phyloP scores from a whole-genome alignment of 805 yeast genomes.

The Barnettozyma salicaria region DNA sequence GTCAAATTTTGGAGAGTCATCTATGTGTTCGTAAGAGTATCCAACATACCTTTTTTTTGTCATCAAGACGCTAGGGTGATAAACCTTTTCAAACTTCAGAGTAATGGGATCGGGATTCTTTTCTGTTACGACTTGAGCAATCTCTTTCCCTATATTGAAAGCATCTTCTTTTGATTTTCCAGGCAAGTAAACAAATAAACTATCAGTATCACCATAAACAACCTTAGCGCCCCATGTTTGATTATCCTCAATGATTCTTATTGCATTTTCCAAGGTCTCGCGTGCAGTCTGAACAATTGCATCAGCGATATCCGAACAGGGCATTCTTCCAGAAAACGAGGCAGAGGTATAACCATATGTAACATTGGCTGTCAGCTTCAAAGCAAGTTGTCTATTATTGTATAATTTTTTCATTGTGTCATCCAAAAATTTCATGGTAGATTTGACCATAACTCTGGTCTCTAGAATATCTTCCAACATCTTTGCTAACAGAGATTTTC shows the following conservation, averaged over 20 bases:
- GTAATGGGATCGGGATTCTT: conserved; percentile 75
- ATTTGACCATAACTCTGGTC: conserved; percentile 71
- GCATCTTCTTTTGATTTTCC: conserved; percentile 77
- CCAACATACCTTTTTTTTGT: conserved; percentile 94
- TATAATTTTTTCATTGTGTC: conserved; percentile 46
- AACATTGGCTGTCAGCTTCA: conserved; percentile 88
- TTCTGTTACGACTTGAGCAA: conserved; percentile 58
- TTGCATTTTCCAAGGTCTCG: conserved; percentile 71
- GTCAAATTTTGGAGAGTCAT: conserved; percentile 61
- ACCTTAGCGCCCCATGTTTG: conserved; percentile 80
- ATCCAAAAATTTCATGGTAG: conserved; percentile 58
- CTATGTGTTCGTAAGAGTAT: conserved; percentile 56
- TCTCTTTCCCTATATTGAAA: conserved; percentile 62
- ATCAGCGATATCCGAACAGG: conserved; percentile 92
- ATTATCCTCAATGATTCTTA: conserved; percentile 55
- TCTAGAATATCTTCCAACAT: conserved; percentile 82
- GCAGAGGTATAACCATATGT: conserved; percentile 97
- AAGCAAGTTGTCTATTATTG: conserved; percentile 76
- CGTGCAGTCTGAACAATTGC: conserved; percentile 89
- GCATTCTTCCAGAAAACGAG: conserved; percentile 94
- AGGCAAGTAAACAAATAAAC: conserved; percentile 84
- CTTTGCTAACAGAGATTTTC: conserved; percentile 71
- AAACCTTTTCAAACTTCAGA: conserved; percentile 87
- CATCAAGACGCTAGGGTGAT: conserved; percentile 75
- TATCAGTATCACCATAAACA: conserved; percentile 96